phyloP scores from a whole-genome alignment of 495 filamentous ascomycete species.

The Amorphotheca resinae region DNA sequence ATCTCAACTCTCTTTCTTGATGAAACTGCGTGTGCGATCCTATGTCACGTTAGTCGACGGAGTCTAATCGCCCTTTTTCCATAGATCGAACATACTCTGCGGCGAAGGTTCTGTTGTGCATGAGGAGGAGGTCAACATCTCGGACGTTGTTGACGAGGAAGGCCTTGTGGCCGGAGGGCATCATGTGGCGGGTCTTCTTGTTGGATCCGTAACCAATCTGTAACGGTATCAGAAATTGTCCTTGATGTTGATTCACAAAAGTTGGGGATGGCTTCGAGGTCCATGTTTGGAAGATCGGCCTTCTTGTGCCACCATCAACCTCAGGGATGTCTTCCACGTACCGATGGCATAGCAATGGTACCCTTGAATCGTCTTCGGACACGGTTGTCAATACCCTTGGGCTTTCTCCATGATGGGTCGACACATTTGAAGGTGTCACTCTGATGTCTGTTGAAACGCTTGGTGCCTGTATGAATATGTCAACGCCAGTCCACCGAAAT shows the following conservation, averaged over 20 bases:
- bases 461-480: slow-evolving; percentile 47
- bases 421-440: slow-evolving; percentile 90
- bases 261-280: background rate
- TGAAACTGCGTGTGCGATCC: slow-evolving; percentile 93
- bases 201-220: slow-evolving; percentile 97
- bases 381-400: slow-evolving; percentile 96
- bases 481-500: slow-evolving; percentile 3
- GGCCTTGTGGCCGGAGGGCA: slow-evolving; percentile 98
- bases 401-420: slow-evolving; percentile 85
- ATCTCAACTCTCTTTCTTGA: slow-evolving; percentile 98
- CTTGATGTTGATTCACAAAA: background rate
- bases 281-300: background rate
- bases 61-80: background rate
- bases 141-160: slow-evolving; percentile 94
- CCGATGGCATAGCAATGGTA: slow-evolving; percentile 92
- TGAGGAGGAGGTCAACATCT: slow-evolving; percentile 94
- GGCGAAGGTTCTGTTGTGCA: slow-evolving; percentile 98
- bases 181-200: slow-evolving; percentile 97
- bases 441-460: slow-evolving; percentile 91
- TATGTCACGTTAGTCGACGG: slow-evolving; percentile 26
- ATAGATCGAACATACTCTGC: slow-evolving; percentile 64
- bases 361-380: slow-evolving; percentile 90
- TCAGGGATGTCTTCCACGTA: slow-evolving; percentile 40
- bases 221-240: slow-evolving; percentile 14
- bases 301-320: slow-evolving; percentile 2